Evolutionary conservation across 345 rosid genomes (phyloP), one percentile per base, ranked within the genome.

Genomic region (Tarenaya hassleriana): DNA sequence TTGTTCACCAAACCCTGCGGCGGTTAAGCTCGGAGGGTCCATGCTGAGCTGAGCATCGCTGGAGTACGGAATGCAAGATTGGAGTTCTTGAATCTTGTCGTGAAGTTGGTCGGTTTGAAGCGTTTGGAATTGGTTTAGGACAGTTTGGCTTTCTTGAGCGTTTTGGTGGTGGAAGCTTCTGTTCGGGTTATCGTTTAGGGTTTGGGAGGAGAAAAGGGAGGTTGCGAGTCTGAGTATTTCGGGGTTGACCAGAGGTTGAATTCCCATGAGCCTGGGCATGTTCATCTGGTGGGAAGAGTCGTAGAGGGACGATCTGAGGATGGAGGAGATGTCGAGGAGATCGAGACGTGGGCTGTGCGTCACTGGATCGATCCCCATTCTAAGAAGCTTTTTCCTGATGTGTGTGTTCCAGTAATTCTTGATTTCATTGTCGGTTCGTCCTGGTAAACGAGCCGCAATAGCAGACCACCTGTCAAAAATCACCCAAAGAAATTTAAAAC

Each of bases 401-500:
- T 71, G 89, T 34, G 97, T 88, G 72, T 88, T 88, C 97, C 97
- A 88, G 34, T 73, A 83, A 48, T 88, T 88, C 57, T 88, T 88
- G 17, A 88, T 85, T 63, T 85, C 97, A 32, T 88, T 88, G 44
- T 88, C 97, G 0, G 97, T 88, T 68, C 97, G 66, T 66, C 95
- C 95, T 0, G 92, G 95, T 47, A 89, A 68, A 3, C 77, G 79
- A 60, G 82, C 67, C 55, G 97, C 97, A 65, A 89, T 89, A 1
- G 79, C 73, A 21, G 97, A 89, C 97, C 97, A 89, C 75, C 97
- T 88, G 45, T n/a, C 19, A 39, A 34, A 17, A 32, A n/a, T 10
- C 32, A 42, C 41, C 56, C 39, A 6, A 58, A 55, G 34, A 6
- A 34, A n/a, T n/a, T n/a, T 3, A 56, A 32, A 40, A 2, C 32